Evolutionary conservation across 208 protist genomes (phyloP).

Genomic region (Wallacemonas sp.): DNA sequence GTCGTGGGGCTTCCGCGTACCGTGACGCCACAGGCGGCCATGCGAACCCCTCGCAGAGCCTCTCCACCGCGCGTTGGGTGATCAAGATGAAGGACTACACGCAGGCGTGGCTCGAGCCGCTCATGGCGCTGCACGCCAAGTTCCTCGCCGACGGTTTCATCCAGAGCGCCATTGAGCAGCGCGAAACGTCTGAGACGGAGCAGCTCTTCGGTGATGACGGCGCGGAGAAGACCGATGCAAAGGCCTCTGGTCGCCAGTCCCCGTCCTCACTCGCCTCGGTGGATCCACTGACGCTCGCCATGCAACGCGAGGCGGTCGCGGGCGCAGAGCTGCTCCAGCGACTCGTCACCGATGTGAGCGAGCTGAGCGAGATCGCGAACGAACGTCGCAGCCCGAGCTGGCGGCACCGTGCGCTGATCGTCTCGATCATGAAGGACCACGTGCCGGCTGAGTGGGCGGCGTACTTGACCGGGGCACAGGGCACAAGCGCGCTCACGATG

Average conservation of each 20-base stretch:
- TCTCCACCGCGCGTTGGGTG: constrained; percentile 42
- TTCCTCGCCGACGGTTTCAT: constrained; percentile 41
- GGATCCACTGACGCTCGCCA: constrained; percentile 78
- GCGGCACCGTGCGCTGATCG: constrained; percentile 82
- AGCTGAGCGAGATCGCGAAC: constrained; percentile 63
- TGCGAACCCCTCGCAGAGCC: not conserved
- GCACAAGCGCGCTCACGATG: constrained; percentile 34
- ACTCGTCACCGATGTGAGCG: constrained; percentile 69
- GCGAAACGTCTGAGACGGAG: constrained; percentile 22
- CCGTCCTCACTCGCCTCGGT: no score
- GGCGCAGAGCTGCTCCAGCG: constrained; percentile 61
- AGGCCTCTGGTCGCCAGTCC: not conserved
- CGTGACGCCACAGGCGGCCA: no score
- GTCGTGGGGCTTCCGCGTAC: not conserved
- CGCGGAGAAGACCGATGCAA: not conserved
- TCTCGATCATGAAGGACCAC: constrained; percentile 71
- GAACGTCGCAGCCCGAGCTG: constrained; percentile 89
- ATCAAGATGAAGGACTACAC: constrained; percentile 54
- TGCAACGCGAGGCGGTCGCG: constrained; percentile 88
- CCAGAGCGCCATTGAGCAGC: constrained; percentile 22
- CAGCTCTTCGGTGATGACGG: constrained; percentile 11
- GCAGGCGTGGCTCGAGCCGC: constrained; percentile 28
- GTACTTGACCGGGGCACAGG: constrained; percentile 27
- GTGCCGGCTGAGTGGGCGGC: constrained; percentile 89
- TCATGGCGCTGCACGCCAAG: constrained; percentile 20